Base-by-base conservation (phyloP, 2,329 filamentous ascomycete species). In the Ustulina deusta region DNA sequence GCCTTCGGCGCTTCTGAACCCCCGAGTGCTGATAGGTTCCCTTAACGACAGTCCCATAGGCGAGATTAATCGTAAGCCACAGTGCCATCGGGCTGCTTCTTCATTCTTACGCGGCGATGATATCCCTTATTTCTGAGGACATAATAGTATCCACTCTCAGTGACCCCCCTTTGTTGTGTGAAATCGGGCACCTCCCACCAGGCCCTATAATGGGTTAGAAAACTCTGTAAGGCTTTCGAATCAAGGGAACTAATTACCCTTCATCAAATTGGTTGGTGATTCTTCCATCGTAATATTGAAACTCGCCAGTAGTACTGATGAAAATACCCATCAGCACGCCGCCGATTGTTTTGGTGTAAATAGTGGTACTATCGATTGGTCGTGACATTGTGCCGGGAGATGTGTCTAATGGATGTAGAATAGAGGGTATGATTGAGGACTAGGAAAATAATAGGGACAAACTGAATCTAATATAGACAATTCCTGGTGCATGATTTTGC, bases 291-390 rank as follows among this genome's bases (percentile, higher is more conserved):
- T 13, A 9, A 10, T 42, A 52, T 9, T 52, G 46, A 13, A 6
- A 61, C 9, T 52, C 3, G 2, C 58, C 58, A 9, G 0, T 2
- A 22, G 10, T 40, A 20, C 22, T 61, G 10, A 61, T 17, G 25
- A 61, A 61, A 22, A 61, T 42, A 1, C 58, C 58, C 34, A 61
- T 42, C 2, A 61, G 58, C 17, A 22, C 22, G n/a, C 48, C 58
- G 11, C 40, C 20, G 3, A 13, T 11, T 11, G 10, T 2, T 32
- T 17, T 29, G 10, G 58, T 61, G 25, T 20, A 32, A 13, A 61
- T 61, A 6, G 52, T 48, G 13, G 58, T 61, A 10, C 6, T 6
- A 0, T 61, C 46, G 15, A 40, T 61, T 27, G 58, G 58, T 42
- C 3, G 46, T 27, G 46, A 52, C 17, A 40, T 61, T 6, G 27